A percentile compares a stretch with the other conserved stretches of the same genome.
phyloP scores from a whole-genome alignment of 2,329 filamentous ascomycete genomes.

The Colletotrichum abscissum region DNA sequence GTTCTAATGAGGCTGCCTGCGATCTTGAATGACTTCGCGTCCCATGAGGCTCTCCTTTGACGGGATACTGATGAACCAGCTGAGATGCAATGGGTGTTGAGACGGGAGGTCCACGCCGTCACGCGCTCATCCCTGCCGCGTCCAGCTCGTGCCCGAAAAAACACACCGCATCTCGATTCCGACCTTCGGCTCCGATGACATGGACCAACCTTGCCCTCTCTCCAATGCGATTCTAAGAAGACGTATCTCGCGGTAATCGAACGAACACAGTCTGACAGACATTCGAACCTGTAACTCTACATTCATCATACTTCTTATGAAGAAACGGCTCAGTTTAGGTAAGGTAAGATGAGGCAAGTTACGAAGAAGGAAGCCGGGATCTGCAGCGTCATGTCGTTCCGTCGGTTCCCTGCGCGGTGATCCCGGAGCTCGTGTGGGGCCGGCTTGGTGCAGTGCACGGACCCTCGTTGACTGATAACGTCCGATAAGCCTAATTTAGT shows the following conservation, averaged over 20 bases:
- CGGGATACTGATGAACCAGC: background rate
- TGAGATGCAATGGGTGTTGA: background rate
- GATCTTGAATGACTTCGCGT: background rate
- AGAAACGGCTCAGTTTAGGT: no score
- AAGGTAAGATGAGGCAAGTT: no score
- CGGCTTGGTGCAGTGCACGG: background rate
- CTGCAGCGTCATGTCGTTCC: background rate
- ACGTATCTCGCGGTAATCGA: no score
- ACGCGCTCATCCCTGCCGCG: slow-evolving; percentile 3
- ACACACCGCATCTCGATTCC: background rate
- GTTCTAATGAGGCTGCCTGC: background rate
- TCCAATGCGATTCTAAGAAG: no score
- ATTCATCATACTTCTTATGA: no score
- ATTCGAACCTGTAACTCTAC: no score
- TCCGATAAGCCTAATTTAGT: slow-evolving; percentile 10
- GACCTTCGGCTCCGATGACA: background rate
- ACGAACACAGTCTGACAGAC: no score
- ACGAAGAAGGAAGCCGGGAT: background rate
- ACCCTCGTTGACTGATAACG: slow-evolving; percentile 1
- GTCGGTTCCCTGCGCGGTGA: background rate
- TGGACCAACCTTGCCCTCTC: background rate
- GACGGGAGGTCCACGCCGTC: background rate
- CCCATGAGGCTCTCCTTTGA: no score
- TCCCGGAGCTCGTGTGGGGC: slow-evolving; percentile 26
- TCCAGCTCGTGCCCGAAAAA: background rate